Base-by-base conservation (phyloP, 2,329 filamentous ascomycete genomes). In the Colletotrichum kahawae region DNA sequence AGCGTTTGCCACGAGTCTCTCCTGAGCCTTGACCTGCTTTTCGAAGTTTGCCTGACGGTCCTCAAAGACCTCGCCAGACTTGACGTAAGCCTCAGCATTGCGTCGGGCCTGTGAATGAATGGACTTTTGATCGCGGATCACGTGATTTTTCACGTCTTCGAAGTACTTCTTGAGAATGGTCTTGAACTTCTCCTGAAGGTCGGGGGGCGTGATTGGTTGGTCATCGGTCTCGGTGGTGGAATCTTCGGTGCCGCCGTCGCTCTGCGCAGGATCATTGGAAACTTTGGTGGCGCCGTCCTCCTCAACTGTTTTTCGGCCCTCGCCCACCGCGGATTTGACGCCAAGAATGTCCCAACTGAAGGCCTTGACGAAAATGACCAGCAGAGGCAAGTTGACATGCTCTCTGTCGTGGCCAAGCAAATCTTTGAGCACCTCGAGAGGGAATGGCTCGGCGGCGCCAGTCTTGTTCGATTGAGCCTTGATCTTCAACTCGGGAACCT, bases 31-130 rank as follows among this genome's bases (percentile, higher is more conserved):
- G 71, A 96, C 89, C 79, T 97, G 94, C 83, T 96, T 98, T 83
- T 99, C 97, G 79, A 97, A 98, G 81, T 96, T 98, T 69, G 95
- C 92, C 82, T 99, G 97, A 66, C 97, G 94, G 81, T 99, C 97
- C 82, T 99, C 97, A 78, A 99, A 98, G 7, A 99, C 96, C 82
- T 99, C 97, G 3, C 97, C 97, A 48, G 97, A 98, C 81, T 98
- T 98, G 80, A 99, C 96, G 80, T 99, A 99, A 7, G 96, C 97
- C 84, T 99, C 97, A 1, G 97, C 96, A 84, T 99, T 99, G 79
- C 96, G 95, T 77, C 95, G 95, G 69, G 95, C 95, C 85, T 99
- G 97, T 31, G 91, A 92, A 68, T 93, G 91, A 54, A 99, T 93
- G 54, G 94, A 93, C 83, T 98, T 97, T 82, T 99, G 97, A 80